A percentile compares a stretch with the other conserved stretches of the same genome.
Conservation (phyloP, 371 early-diverging fungal species). For the Smittium mucronatum region DNA sequence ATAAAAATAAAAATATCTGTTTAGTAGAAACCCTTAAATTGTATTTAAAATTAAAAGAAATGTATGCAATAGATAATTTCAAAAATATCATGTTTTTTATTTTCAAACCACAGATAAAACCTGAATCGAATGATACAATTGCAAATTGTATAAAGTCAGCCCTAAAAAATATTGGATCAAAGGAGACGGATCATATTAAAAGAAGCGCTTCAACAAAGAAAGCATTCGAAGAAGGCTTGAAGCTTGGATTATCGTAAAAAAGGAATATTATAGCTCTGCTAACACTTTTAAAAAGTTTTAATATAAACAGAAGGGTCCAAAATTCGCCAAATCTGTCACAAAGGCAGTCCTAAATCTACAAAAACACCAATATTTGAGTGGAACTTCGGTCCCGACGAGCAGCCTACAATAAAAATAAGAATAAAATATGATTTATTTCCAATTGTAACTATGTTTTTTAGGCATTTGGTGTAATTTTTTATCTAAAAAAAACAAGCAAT, state of each 20-base stretch:
- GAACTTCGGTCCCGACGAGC: not conserved
- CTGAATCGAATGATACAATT: constrained; percentile 2
- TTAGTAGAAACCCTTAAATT: not conserved
- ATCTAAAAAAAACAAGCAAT: too few species aligned
- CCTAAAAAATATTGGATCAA: not conserved
- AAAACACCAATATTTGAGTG: constrained; percentile 5
- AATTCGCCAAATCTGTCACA: not conserved
- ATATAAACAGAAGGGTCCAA: not conserved
- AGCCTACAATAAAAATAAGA: too few species aligned
- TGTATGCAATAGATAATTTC: not conserved
- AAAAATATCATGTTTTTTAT: constrained; percentile 9
- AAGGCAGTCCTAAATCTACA: not conserved
- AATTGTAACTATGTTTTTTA: too few species aligned
- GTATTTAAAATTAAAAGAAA: constrained; percentile 6
- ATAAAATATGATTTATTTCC: too few species aligned
- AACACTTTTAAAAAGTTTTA: constrained; percentile 8
- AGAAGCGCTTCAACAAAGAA: constrained; percentile 2
- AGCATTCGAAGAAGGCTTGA: not conserved
- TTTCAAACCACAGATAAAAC: not conserved
- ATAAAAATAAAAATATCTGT: constrained; percentile 5
- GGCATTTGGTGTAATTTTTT: too few species aligned
- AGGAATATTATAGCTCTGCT: not conserved
- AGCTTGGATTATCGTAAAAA: not conserved
- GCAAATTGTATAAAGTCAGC: constrained; percentile 1
- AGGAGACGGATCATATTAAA: not conserved